phyloP scores from a whole-genome alignment of 176 grass and related monocot genomes.

The Eleusine coracana region DNA sequence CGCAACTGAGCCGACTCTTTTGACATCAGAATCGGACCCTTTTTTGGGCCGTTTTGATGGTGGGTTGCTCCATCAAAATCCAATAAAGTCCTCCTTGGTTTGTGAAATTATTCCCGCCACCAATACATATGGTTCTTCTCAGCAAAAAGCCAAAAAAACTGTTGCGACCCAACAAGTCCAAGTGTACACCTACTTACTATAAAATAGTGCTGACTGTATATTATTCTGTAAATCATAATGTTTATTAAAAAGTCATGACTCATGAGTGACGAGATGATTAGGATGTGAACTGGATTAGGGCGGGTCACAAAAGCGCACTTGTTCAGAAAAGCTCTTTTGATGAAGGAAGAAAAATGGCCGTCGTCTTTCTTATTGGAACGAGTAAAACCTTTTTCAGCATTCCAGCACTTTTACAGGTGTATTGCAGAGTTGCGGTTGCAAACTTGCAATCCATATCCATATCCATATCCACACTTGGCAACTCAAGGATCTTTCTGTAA shows the following conservation, averaged over 20 bases:
- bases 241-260: background rate
- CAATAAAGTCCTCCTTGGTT: background rate
- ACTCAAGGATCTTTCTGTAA: background rate
- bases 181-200: too few relatives aligned
- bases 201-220: background rate
- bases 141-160: too few relatives aligned
- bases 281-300: background rate
- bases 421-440: background rate
- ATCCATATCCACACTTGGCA: background rate
- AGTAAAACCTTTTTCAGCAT: background rate
- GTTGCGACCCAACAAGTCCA: too few relatives aligned
- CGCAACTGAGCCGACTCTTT: background rate
- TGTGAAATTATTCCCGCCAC: background rate
- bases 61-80: background rate
- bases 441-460: background rate
- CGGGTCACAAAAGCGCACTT: background rate
- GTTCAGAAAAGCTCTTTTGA: background rate
- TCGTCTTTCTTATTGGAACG: background rate
- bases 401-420: background rate
- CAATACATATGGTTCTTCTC: background rate
- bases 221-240: background rate
- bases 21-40: too few relatives aligned
- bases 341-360: background rate
- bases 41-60: too few relatives aligned
- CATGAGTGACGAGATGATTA: background rate